These are phyloP conservation scores for Verticillium tricorpus DNA, from an alignment of 2,329 filamentous ascomycete species.

Conservation along the genomic window DNA sequence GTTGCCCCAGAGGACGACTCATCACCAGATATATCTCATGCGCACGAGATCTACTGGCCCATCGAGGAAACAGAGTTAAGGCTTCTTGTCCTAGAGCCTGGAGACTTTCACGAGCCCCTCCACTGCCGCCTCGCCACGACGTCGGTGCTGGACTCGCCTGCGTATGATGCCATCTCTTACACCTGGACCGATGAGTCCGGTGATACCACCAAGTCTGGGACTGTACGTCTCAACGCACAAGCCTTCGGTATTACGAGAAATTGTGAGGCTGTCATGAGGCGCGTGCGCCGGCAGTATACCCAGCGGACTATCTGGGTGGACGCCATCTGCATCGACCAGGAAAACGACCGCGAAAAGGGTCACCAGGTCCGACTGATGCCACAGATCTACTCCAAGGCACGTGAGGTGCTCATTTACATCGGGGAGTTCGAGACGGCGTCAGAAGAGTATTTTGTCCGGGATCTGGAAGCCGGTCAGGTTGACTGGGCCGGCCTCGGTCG, in stretches of 20 bases:
- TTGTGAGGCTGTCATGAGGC: neutral
- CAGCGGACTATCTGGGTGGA: constrained; percentile 29
- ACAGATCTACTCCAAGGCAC: constrained; percentile 27
- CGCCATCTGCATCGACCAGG: constrained; percentile 35
- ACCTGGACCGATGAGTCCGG: constrained; percentile 24
- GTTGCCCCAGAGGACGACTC: neutral
- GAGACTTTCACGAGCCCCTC: constrained; percentile 1
- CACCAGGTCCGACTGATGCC: constrained; percentile 33
- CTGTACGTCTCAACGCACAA: neutral
- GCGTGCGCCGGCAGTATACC: neutral
- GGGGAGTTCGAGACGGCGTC: constrained; percentile 14
- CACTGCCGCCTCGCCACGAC: neutral
- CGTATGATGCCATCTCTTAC: constrained; percentile 30
- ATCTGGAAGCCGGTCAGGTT: neutral
- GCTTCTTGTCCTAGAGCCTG: neutral
- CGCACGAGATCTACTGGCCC: neutral
- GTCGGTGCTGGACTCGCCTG: neutral
- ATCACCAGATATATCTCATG: too few relatives aligned
- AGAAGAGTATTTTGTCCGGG: neutral
- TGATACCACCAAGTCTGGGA: neutral
- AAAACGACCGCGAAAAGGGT: constrained; percentile 27
- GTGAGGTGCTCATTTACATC: constrained; percentile 29
- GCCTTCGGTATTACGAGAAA: neutral
- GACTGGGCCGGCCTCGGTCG: constrained; percentile 15
- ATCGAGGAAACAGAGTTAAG: neutral